Base-by-base conservation (phyloP, 768 basidiomycete genomes). In the Tulasnella sp. region DNA sequence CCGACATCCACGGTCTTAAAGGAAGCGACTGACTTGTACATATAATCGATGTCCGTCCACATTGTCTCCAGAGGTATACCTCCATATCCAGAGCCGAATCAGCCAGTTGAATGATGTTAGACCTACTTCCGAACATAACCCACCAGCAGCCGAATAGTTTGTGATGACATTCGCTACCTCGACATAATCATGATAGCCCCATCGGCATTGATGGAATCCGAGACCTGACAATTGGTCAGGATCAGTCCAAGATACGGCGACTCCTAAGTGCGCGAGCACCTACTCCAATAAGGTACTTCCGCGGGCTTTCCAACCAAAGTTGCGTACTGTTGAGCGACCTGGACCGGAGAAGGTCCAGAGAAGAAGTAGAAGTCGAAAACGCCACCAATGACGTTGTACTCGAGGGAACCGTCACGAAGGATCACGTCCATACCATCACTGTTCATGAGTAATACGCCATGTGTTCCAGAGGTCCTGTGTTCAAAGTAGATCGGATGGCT, bases 381-480 rank as follows among this genome's bases (percentile, higher is more conserved):
- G 11, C 92, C 92, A 3, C 92, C 93, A 79, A 94, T 90, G 39
- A 88, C 87, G 77, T 92, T 90, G 81, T 93, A 94, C 83, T 93
- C 90, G 77, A 92, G 82, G 2, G 87, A 82, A 9, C 85, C 84
- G 12, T 76, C 77, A 36, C 85, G 86, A 75, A 92, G 83, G 80
- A 91, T 91, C 83, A 93, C 84, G 78, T 93, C 91, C 90, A 93
- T 92, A 0, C 91, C 91, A 78, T 91, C 88, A 12, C 90, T 88
- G 80, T 88, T 91, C 73, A 90, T 85, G 0, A 92, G 81, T 80
- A 91, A 88, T 39, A 92, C 91, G 19, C 87, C 91, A 82, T 92
- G 91, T 0, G 90, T 90, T 8, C 88, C 89, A 0, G 87, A 88
- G 11, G 84, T 81, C 64, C 91, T 86, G 76, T 92, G 90, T 77